phyloP scores from a whole-genome alignment of 306 rosid genomes.

The Dalbergia cultrata region DNA sequence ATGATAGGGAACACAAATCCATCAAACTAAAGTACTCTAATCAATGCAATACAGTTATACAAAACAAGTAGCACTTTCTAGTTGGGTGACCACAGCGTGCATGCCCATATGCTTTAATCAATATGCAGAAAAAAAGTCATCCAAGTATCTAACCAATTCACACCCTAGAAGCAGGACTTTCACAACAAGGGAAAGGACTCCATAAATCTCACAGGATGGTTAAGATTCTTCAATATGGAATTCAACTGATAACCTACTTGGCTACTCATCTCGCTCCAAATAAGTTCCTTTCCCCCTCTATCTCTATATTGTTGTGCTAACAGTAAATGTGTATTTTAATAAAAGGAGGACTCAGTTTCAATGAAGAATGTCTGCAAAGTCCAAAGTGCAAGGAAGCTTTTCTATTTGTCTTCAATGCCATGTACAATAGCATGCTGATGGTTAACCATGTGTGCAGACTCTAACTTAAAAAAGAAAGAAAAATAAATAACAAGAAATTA shows the following conservation, averaged over 20 bases:
- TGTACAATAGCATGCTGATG: slow-evolving; percentile 21
- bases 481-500: background rate
- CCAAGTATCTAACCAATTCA: background rate
- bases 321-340: slow-evolving; percentile 1
- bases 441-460: background rate
- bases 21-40: slow-evolving; percentile 1
- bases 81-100: slow-evolving; percentile 15
- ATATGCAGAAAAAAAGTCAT: background rate
- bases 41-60: background rate
- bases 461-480: background rate
- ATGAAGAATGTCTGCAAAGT: background rate
- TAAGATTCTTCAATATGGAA: slow-evolving; percentile 12
- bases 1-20: slow-evolving; percentile 2
- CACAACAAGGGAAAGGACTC: slow-evolving; percentile 1
- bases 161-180: slow-evolving; percentile 11
- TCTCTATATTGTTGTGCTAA: background rate
- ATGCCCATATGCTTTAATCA: background rate
- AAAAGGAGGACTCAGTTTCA: slow-evolving; percentile 3
- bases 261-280: background rate
- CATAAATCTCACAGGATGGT: background rate
- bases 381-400: background rate
- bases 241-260: background rate
- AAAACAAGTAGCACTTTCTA: background rate
- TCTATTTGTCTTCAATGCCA: background rate
- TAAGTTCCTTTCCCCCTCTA: background rate